A percentile compares a stretch with the other conserved stretches of the same genome.
phyloP scores from a whole-genome alignment of 768 basidiomycete genomes.

The Termitomyces sp. region DNA sequence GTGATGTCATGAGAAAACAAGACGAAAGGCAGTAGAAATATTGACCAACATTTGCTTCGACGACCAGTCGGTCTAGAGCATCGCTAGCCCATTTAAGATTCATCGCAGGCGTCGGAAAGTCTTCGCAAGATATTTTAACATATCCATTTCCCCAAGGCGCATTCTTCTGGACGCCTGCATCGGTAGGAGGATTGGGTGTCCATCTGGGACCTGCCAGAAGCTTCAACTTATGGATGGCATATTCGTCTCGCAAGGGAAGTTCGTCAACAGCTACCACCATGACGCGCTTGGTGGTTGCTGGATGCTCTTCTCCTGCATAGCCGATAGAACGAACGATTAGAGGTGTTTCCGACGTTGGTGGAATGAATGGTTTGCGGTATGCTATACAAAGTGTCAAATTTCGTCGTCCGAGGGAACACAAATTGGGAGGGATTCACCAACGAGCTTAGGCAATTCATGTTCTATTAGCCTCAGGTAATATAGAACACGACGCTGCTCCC shows the following conservation, averaged over 20 bases:
- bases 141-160: constrained; percentile 62
- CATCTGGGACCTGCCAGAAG: constrained; percentile 87
- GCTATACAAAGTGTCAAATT: constrained; percentile 35
- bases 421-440: constrained; percentile 36
- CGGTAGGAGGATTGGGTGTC: constrained; percentile 66
- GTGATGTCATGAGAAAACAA: neutral
- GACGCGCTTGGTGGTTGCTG: constrained; percentile 61
- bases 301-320: constrained; percentile 75
- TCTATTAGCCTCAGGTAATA: constrained; percentile 84
- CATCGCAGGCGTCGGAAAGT: constrained; percentile 75
- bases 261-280: constrained; percentile 70
- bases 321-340: constrained; percentile 69
- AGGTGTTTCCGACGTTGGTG: constrained; percentile 52
- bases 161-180: constrained; percentile 53
- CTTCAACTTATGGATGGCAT: constrained; percentile 78
- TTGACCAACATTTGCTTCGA: constrained; percentile 77
- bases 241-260: constrained; percentile 58
- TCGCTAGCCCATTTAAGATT: constrained; percentile 96
- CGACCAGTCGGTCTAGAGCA: constrained; percentile 67
- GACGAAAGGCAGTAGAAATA: neutral
- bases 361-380: constrained; percentile 74
- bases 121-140: constrained; percentile 88
- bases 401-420: neutral
- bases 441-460: constrained; percentile 82
- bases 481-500: constrained; percentile 67